Evolutionary conservation across 2,329 filamentous ascomycete genomes (phyloP), one percentile per base, ranked within the genome.

Genomic region (Scedosporium minutisporum): DNA sequence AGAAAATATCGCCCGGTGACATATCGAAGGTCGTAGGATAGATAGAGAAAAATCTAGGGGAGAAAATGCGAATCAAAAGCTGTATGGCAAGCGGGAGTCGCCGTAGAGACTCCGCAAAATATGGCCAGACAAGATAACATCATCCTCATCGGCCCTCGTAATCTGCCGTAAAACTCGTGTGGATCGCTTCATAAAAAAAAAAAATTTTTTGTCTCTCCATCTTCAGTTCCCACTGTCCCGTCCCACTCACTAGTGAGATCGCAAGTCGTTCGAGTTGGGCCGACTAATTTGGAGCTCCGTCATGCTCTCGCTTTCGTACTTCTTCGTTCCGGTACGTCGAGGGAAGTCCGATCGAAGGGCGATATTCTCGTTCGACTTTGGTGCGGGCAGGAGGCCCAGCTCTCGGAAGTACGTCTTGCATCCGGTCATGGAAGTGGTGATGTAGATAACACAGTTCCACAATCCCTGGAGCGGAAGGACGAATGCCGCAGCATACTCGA

Each of bases 381-480:
- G 29, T 60, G 58, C 7, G 29, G 58, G 29, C 53, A 58, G 27
- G 25, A 61, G 53, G 7, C 61, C 53, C 14, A 67, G 53, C 16
- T 64, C 27, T 67, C 65, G 57, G 44, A 63, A 64, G 27, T 66
- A 29, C 0, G 64, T 64, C 67, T 78, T 79, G 67, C 83, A 83
- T 0, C 84, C 84, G 58, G 80, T 72, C 76, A 83, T 81, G 4
- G 86, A 88, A 1, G 87, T 89, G 5, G 80, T 78, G 10, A 84
- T 73, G 71, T 92, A 93, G 64, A 93, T 89, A 60, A 87, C 69
- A 21, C 84, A 82, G 70, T 93, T 93, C 88, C 89, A 92, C 68
- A 91, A 87, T 0, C 89, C 90, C 69, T 93, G 89, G 1, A 90
- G 76, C 0, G 89, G 89, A 6, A 93, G 78, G 0, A 92, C 88